Percentiles rank a stretch among this genome's conserved stretches.
phyloP scores from a whole-genome alignment of 2,329 filamentous ascomycete genomes.

The Colletotrichum theobromicola region DNA sequence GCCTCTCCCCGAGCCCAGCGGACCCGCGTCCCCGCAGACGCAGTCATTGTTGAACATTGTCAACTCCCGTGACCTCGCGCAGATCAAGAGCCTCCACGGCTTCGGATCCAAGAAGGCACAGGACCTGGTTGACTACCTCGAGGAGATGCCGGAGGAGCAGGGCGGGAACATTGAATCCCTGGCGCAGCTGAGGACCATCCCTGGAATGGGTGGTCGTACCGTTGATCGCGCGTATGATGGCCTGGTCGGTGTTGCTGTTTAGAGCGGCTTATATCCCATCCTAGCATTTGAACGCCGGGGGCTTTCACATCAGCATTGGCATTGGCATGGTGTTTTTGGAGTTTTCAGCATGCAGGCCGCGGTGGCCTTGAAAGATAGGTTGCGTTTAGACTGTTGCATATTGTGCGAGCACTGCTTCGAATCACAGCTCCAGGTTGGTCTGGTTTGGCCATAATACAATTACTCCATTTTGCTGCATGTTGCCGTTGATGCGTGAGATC shows the following conservation, averaged over 20 bases:
- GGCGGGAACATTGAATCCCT: constrained; percentile 51
- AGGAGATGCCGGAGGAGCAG: constrained; percentile 46
- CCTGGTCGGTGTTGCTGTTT: constrained; percentile 31
- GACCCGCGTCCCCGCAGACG: constrained; percentile 58
- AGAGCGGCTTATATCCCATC: background rate
- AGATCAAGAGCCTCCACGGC: constrained; percentile 71
- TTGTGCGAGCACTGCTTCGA: background rate
- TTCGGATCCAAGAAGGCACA: constrained; percentile 76
- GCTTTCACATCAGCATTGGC: constrained; percentile 5
- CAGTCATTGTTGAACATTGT: constrained; percentile 71
- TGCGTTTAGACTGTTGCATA: constrained; percentile 2
- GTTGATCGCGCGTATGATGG: constrained; percentile 63
- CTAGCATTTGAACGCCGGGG: background rate
- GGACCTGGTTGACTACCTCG: constrained; percentile 63
- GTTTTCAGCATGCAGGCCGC: constrained; percentile 11
- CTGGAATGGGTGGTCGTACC: constrained; percentile 61
- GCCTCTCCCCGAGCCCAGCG: constrained; percentile 45
- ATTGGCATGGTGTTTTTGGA: constrained; percentile 19
- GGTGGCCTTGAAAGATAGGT: background rate
- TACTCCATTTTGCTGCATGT: background rate
- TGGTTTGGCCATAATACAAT: background rate
- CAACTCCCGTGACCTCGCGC: constrained; percentile 71
- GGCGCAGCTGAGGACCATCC: constrained; percentile 56
- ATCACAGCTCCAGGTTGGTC: background rate
- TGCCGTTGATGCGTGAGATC: background rate